Base-by-base conservation (phyloP, 2,329 filamentous ascomycete species). In the Cercospora canescens region DNA sequence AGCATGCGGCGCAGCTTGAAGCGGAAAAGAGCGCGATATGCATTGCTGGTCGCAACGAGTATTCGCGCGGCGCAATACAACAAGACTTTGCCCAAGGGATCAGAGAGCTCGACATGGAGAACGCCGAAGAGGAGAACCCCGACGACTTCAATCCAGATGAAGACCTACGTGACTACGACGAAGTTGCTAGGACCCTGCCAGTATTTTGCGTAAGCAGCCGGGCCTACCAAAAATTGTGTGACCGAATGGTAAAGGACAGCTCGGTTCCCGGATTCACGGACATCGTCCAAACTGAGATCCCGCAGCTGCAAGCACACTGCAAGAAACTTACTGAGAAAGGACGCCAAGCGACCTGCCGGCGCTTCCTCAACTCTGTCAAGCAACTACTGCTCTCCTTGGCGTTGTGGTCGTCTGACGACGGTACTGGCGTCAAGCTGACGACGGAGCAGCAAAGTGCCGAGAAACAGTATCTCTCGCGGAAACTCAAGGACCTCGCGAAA, bases 181-280 rank as follows among this genome's bases (percentile, higher is more conserved):
- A 86, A 50, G 81, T 89, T 7, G 87, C 85, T 0, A 75, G 75
- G 8, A 80, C 79, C 0, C 78, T 91, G 0, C 84, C 87, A 0
- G 87, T 91, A 1, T 91, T 89, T 71, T 90, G 88, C 67, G 85
- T 90, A 16, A 88, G 86, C 64, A 86, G 85, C 55, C 79, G 85
- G 52, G 87, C 84, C 0, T 91, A 89, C 62, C 87, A 91, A 70
- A 87, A 87, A 70, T 76, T 90, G n/a, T 79, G 80, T 41, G 86
- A 85, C 1, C 81, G 85, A 3, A 72, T 89, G 8, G 74, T 79
- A 60, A 84, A 85, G 50, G 87, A 90, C 61, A 76, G 79, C 1
- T 70, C 77, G 11, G 80, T 86, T 1, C 76, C 81, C 12, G 87
- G 87, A 0, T 91, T 89, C 72, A 74, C 76, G 1, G 75, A 78